These are phyloP conservation scores for Candida montana DNA, from an alignment of 805 yeast genomes.

Conservation along the genomic window DNA sequence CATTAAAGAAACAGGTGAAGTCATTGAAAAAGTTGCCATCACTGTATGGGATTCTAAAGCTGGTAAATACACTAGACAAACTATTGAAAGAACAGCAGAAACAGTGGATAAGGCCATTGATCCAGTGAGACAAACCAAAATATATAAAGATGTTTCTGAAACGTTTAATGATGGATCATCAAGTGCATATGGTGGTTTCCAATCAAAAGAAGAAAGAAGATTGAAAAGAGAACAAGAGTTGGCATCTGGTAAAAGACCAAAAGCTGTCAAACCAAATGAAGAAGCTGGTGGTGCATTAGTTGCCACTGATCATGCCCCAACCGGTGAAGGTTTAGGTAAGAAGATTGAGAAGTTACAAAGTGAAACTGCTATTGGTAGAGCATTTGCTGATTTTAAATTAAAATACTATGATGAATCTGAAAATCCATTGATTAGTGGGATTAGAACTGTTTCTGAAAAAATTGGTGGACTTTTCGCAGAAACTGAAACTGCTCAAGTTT, in stretches of 20 bases:
- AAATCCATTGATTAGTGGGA: conserved; percentile 76
- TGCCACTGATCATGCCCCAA: conserved; percentile 72
- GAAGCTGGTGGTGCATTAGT: conserved; percentile 80
- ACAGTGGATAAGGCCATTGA: conserved; percentile 82
- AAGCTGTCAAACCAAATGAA: conserved; percentile 70
- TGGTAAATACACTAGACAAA: conserved; percentile 81
- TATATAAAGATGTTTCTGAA: conserved; percentile 82
- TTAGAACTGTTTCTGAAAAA: conserved; percentile 76
- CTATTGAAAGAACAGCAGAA: conserved; percentile 78
- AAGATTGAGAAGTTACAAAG: conserved; percentile 63
- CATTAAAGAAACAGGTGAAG: conserved; percentile 86
- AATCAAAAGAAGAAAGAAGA: conserved; percentile 76
- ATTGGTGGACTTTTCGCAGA: conserved; percentile 81
- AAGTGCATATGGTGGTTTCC: conserved; percentile 87
- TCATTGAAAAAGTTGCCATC: conserved; percentile 81
- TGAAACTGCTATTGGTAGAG: conserved; percentile 64
- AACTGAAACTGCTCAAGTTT: conserved; percentile 93
- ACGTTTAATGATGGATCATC: conserved; percentile 91
- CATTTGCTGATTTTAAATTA: conserved; percentile 52
- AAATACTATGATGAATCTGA: conserved; percentile 87
- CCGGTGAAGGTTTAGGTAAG: conserved; percentile 62
- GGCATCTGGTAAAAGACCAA: conserved; percentile 52
- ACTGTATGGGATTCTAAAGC: conserved; percentile 97
- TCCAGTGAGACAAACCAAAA: conserved; percentile 87
- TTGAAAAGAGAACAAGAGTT: conserved; percentile 61